A percentile compares a stretch with the other conserved stretches of the same genome.
These are phyloP conservation scores for Nicotiana paniculata DNA, from an alignment of 257 asterid genomes.

Conservation along the genomic window DNA sequence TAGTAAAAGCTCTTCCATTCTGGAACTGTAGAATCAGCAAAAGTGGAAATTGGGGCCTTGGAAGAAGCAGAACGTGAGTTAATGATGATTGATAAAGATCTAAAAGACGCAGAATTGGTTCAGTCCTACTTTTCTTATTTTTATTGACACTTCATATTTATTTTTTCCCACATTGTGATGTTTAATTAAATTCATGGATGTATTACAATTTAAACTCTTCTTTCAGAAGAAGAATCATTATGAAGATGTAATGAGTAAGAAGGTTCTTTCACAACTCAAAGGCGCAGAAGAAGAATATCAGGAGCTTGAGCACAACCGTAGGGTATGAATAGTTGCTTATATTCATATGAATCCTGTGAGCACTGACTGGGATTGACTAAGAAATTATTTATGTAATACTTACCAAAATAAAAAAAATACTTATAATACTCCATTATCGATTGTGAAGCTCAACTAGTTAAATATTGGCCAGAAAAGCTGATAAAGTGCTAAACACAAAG, in stretches of 20 bases:
- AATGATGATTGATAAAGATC: conserved; percentile 42
- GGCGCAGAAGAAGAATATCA: conserved; percentile 41
- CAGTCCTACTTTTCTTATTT: conserved; percentile 1
- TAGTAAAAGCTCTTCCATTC: conserved; percentile 8
- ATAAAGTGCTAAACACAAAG: conserved; percentile 1
- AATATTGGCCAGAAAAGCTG: background rate
- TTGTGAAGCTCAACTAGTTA: background rate
- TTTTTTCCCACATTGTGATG: background rate
- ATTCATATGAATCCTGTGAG: background rate
- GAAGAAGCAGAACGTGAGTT: conserved; percentile 63
- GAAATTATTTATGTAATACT: background rate
- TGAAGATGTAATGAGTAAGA: conserved; percentile 45
- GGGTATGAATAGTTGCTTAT: conserved; percentile 39
- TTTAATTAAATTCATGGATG: background rate
- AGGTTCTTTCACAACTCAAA: conserved; percentile 46
- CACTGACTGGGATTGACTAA: background rate
- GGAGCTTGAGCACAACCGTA: conserved; percentile 54
- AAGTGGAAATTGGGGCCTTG: conserved; percentile 57
- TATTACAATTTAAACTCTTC: conserved; percentile 2
- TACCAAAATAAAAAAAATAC: background rate
- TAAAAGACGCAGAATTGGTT: conserved; percentile 50
- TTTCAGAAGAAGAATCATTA: conserved; percentile 55
- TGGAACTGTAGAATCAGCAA: conserved; percentile 54
- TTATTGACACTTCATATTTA: conserved; percentile 13
- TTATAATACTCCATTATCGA: background rate